Evolutionary conservation across 768 basidiomycete genomes (phyloP).

Genomic region (Collybia nuda): DNA sequence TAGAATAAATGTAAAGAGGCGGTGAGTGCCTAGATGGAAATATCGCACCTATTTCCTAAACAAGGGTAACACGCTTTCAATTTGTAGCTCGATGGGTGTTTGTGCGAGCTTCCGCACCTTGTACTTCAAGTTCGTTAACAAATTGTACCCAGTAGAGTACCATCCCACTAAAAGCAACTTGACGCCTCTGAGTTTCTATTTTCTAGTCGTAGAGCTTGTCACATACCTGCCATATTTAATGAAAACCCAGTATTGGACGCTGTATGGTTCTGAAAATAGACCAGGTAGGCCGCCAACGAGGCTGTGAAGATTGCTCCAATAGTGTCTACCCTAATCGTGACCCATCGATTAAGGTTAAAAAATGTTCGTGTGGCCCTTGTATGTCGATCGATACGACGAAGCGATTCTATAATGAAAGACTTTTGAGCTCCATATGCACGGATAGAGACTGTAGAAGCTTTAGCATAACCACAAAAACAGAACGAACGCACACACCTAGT

Average conservation of each 20-base stretch:
- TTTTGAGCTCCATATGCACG: conserved; percentile 65
- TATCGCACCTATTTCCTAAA: conserved; percentile 38
- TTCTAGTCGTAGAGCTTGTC: conserved; percentile 30
- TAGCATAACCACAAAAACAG: no score
- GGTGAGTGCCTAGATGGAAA: not conserved
- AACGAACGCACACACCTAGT: conserved; percentile 45
- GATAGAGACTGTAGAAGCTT: conserved; percentile 59
- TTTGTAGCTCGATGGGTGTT: not conserved
- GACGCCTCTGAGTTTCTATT: conserved; percentile 16
- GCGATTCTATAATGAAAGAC: conserved; percentile 41
- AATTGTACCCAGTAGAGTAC: conserved; percentile 50
- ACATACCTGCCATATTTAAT: conserved; percentile 50
- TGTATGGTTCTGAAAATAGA: conserved; percentile 40
- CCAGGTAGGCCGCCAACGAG: conserved; percentile 54
- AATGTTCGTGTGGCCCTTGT: conserved; percentile 45
- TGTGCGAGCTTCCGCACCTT: conserved; percentile 38
- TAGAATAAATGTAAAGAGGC: conserved; percentile 14
- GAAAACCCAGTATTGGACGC: conserved; percentile 50
- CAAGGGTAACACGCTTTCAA: not conserved
- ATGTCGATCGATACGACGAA: conserved; percentile 55
- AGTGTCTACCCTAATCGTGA: conserved; percentile 52
- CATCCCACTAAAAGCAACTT: conserved; percentile 54
- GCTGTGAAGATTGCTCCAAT: conserved; percentile 57
- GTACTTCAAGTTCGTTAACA: conserved; percentile 44
- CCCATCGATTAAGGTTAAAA: conserved; percentile 50